Base-by-base conservation (phyloP, 2,329 filamentous ascomycete genomes). In the Arthrinium phaeospermum region DNA sequence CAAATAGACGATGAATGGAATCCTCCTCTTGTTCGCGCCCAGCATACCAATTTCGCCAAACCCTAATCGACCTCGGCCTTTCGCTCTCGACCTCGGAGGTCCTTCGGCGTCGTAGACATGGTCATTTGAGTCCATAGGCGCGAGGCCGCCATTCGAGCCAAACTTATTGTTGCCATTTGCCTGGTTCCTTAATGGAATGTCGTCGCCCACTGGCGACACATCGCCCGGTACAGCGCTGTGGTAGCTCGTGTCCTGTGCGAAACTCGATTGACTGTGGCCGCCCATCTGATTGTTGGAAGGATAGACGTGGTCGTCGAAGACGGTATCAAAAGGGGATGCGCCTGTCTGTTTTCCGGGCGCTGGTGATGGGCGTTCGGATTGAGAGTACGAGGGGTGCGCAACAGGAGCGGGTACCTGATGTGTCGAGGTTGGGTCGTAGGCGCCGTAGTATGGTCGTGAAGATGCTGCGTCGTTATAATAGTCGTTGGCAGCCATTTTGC, bases 1-100 rank as follows among this genome's bases (percentile, higher is more conserved):
- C 61, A 91, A 83, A 81, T 96, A 98, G 46, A 95, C 93, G 8
- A 98, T 90, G 88, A 93, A 96, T 0, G 96, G 93, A 70, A 91
- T 89, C 73, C 86, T 84, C 79, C 87, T 89, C 78, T 83, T 85
- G 76, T 87, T 82, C 16, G 88, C 82, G 2, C 88, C 87, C 67
- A 91, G 78, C 88, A 91, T 91, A 72, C 88, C 88, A 71, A 91
- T 79, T 81, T 91, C 87, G 70, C 89, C 89, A 64, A 90, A 85
- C n/a, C 86, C 83, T 68, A 91, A 85, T 76, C 81, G 83, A 22
- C 76, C 73, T 71, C 80, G 81, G 68, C 82, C 83, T 68, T 71
- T 78, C 69, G 22, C 75, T 34, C 57, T 37, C 53, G 49, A 41
- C 51, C 76, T 64, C 76, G 77, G 57, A 82, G 83, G 7, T 85